Percentiles rank a stretch among this genome's conserved stretches.
phyloP scores from a whole-genome alignment of 805 yeast genomes.

The Suhomyces kilbournensis region DNA sequence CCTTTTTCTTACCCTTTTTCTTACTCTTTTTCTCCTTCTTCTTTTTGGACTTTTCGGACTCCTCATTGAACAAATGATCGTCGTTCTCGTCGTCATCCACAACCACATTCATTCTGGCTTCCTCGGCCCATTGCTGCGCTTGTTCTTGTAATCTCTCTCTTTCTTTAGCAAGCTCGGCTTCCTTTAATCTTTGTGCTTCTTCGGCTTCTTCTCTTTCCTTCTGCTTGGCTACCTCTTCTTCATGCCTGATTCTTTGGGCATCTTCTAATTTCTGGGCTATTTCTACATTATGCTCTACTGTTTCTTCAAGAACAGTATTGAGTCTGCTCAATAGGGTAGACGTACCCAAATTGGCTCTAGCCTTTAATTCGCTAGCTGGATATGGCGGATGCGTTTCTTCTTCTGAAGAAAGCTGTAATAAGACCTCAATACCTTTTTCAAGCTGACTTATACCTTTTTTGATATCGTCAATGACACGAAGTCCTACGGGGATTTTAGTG shows the following conservation, averaged over 20 bases:
- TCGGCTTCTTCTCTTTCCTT: conserved; percentile 38
- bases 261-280: conserved; percentile 62
- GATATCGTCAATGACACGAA: conserved; percentile 63
- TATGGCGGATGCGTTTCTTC: conserved; percentile 67
- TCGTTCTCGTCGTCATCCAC: conserved; percentile 38
- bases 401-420: conserved; percentile 55
- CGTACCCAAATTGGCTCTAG: conserved; percentile 83
- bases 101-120: conserved; percentile 34
- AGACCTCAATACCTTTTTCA: conserved; percentile 55
- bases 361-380: conserved; percentile 73
- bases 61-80: conserved; percentile 6
- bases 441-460: conserved; percentile 54
- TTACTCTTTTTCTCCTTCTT: conserved; percentile 11
- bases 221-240: conserved; percentile 43
- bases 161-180: conserved; percentile 45
- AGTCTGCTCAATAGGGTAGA: conserved; percentile 71
- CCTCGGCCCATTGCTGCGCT: conserved; percentile 52
- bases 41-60: conserved; percentile 15
- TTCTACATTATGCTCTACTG: conserved; percentile 59
- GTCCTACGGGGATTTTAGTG: conserved; percentile 53
- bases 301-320: conserved; percentile 68
- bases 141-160: conserved; percentile 49
- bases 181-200: conserved; percentile 45
- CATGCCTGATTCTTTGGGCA: conserved; percentile 66
- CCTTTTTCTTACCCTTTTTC: conserved; percentile 25